These are phyloP conservation scores for Rhynchospora pubera DNA, from an alignment of 176 grass and related monocot species.

Conservation along the genomic window DNA sequence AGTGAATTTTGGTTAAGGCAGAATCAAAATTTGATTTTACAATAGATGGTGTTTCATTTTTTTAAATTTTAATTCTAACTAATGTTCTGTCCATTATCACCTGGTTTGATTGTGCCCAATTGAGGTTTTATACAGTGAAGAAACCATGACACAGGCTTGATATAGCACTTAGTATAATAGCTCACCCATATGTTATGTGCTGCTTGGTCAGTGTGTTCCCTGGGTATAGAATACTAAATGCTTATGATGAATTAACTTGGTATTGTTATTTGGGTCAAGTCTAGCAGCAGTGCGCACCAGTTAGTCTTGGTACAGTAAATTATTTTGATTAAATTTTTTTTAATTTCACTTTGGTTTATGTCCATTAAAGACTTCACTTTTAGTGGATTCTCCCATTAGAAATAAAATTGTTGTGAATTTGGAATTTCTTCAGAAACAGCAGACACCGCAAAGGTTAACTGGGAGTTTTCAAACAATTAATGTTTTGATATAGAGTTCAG, in stretches of 20 bases:
- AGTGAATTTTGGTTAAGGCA: background rate
- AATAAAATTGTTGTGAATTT: background rate
- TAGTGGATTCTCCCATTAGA: background rate
- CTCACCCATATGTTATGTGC: background rate
- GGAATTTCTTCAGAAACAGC: background rate
- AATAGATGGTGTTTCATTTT: background rate
- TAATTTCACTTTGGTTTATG: background rate
- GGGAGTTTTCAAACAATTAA: background rate
- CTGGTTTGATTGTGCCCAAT: background rate
- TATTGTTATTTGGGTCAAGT: background rate
- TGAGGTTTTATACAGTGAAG: background rate
- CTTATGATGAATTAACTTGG: background rate
- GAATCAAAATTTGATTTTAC: background rate
- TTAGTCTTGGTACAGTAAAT: background rate
- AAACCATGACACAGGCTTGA: background rate
- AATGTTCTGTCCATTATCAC: background rate
- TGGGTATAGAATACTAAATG: background rate
- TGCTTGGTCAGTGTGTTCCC: background rate
- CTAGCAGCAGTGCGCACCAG: background rate
- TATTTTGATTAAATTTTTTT: constrained; percentile 1
- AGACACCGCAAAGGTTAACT: too few relatives aligned
- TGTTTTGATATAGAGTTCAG: constrained; percentile 11
- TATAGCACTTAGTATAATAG: background rate
- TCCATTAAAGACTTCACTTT: background rate
- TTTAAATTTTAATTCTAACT: background rate